Base-by-base conservation (phyloP, 352 stramenopile genomes). In the Phytophthora foliorum region DNA sequence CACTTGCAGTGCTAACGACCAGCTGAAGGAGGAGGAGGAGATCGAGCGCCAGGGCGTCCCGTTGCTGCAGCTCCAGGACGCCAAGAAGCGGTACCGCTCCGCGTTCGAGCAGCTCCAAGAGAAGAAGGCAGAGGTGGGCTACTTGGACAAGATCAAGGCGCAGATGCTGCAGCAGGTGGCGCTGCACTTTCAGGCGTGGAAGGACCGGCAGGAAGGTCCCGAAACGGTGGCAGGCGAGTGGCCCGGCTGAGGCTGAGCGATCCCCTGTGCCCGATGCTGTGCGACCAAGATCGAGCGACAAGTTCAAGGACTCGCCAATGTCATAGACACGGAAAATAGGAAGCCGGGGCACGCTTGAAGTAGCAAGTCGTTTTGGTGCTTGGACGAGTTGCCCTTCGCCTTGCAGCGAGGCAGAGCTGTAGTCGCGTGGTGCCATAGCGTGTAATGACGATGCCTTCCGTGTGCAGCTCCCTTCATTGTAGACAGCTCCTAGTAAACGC, bases 161-260 rank as follows among this genome's bases (percentile, higher is more conserved):
- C 81, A 91, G 58, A 89, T 91, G 79, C 67, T 91, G 51, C 68
- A 77, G 55, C 67, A 77, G n/a, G 70, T 90, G 46, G 84, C 78
- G 27, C 68, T 65, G 45, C 80, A 81, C 19, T 90, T 89, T 21
- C 71, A 91, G 27, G n/a, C 21, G 2, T 91, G 82, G 81, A 85
- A 45, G 45, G 48, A 69, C n/a, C 70, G 59, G 42, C 60, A 74
- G 34, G 45, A 63, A 24, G 39, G 32, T 9, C 31, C 38, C 13
- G 64, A 61, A 55, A 58, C 32, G 27, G 22, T 25, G 41, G 22
- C 19, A 44, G 50, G 25, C 34, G 51, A 60, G 31, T 67, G 57
- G 25, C 64, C 49, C n/a, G 39, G 49, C 2, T 67, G 56, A 72
- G 42, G 21, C 46, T 29, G 21, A 22, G 44, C 31, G 32, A 25